Percentiles rank a stretch among this genome's conserved stretches.
phyloP scores from a whole-genome alignment of 352 stramenopile genomes.

The Globisporangium nunn region DNA sequence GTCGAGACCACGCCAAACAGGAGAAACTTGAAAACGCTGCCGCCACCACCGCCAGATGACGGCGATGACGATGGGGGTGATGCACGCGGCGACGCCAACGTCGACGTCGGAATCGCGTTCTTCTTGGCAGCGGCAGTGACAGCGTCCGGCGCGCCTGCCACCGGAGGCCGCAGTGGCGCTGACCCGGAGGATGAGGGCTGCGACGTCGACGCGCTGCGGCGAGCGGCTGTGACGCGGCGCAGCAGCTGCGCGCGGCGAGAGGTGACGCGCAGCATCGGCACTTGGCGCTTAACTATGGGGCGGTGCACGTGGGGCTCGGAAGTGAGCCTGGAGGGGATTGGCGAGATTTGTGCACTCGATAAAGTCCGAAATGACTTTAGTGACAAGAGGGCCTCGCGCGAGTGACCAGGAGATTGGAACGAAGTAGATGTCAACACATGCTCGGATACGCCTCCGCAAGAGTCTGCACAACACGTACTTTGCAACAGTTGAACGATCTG shows the following conservation, averaged over 20 bases:
- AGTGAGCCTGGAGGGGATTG: background rate
- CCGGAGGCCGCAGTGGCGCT: background rate
- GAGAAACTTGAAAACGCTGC: slow-evolving; percentile 44
- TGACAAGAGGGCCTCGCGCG: too few relatives aligned
- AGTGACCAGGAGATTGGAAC: too few relatives aligned
- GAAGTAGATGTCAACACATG: too few relatives aligned
- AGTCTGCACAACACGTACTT: too few relatives aligned
- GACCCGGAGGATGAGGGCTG: slow-evolving; percentile 1
- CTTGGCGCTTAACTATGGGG: background rate
- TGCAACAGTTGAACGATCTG: too few relatives aligned
- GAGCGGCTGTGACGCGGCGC: slow-evolving; percentile 2
- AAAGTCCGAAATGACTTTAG: too few relatives aligned
- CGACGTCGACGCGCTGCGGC: slow-evolving; percentile 2
- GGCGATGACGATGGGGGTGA: slow-evolving; percentile 4
- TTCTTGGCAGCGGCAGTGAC: slow-evolving; percentile 9
- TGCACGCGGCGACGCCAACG: too few relatives aligned
- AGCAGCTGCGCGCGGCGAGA: slow-evolving; percentile 2
- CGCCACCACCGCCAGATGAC: slow-evolving; percentile 14
- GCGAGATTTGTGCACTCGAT: too few relatives aligned
- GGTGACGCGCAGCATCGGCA: slow-evolving; percentile 1
- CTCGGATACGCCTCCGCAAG: too few relatives aligned
- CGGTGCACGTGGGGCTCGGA: background rate
- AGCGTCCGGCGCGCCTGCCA: background rate
- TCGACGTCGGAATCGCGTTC: slow-evolving; percentile 6
- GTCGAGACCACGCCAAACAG: slow-evolving; percentile 41